These are phyloP conservation scores for Botrytis cinerea DNA, from an alignment of 2,329 filamentous ascomycete genomes.

Conservation along the genomic window DNA sequence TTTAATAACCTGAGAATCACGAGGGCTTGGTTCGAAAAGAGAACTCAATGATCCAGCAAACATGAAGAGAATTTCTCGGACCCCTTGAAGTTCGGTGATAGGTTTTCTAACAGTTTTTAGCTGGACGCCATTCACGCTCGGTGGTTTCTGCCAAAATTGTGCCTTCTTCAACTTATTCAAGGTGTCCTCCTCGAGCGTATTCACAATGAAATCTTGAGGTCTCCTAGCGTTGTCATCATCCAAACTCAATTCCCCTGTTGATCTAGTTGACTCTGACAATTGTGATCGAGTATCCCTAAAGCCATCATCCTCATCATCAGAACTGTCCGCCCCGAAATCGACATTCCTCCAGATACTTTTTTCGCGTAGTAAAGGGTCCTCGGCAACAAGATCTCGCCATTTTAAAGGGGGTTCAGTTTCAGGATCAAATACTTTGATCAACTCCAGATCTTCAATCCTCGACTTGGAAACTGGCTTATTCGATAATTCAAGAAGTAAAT, in stretches of 20 bases:
- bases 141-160: slow-evolving; percentile 51
- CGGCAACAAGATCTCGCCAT: slow-evolving; percentile 77
- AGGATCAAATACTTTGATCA: slow-evolving; percentile 50
- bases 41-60: slow-evolving; percentile 75
- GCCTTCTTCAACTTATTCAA: slow-evolving; percentile 46
- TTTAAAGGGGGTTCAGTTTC: slow-evolving; percentile 55
- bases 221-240: slow-evolving; percentile 36
- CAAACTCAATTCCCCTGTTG: slow-evolving; percentile 40
- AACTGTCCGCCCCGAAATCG: slow-evolving; percentile 65
- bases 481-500: slow-evolving; percentile 77
- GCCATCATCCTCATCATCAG: slow-evolving; percentile 50
- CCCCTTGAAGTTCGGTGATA: slow-evolving; percentile 63
- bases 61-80: slow-evolving; percentile 84
- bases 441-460: slow-evolving; percentile 62
- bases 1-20: slow-evolving; percentile 43
- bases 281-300: slow-evolving; percentile 42
- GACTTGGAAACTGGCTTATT: slow-evolving; percentile 75
- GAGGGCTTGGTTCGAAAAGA: slow-evolving; percentile 56
- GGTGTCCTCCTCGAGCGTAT: slow-evolving; percentile 38
- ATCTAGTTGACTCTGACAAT: slow-evolving; percentile 41
- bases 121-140: slow-evolving; percentile 34
- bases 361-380: slow-evolving; percentile 72
- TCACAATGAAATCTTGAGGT: slow-evolving; percentile 41
- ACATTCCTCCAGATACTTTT: slow-evolving; percentile 70
- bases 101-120: slow-evolving; percentile 38